Conservation (phyloP, 2,329 filamentous ascomycete species). For the Penicillium glabrum region DNA sequence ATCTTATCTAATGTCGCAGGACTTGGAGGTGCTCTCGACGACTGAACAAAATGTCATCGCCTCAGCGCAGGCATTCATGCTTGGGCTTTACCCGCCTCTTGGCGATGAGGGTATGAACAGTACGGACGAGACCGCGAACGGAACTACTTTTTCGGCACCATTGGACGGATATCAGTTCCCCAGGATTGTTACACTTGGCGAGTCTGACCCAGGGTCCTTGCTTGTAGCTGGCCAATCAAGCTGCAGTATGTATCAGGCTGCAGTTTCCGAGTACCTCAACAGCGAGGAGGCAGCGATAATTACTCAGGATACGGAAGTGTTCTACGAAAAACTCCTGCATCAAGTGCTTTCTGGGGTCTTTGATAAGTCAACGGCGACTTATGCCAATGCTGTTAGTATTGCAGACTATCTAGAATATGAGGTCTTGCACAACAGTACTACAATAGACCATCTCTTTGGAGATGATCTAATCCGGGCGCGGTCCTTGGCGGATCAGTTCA, state of each 20-base stretch:
- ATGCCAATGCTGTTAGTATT: conserved; percentile 54
- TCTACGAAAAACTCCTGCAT: conserved; percentile 50
- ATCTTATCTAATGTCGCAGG: conserved; percentile 44
- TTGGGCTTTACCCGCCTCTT: conserved; percentile 59
- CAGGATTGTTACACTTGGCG: conserved; percentile 45
- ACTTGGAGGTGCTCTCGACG: conserved; percentile 50
- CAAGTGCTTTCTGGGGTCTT: conserved; percentile 47
- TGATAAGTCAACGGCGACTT: conserved; percentile 42
- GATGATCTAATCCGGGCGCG: conserved; percentile 39
- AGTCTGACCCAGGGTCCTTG: conserved; percentile 52
- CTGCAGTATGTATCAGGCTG: conserved; percentile 19
- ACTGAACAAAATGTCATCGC: conserved; percentile 50
- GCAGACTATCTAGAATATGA: conserved; percentile 59
- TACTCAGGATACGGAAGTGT: conserved; percentile 34
- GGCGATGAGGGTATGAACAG: conserved; percentile 33
- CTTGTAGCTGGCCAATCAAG: conserved; percentile 49
- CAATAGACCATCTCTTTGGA: conserved; percentile 30
- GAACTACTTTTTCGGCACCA: conserved; percentile 47
- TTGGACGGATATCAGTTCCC: conserved; percentile 60
- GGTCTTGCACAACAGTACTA: conserved; percentile 51
- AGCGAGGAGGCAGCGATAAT: conserved; percentile 44
- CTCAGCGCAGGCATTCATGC: conserved; percentile 62
- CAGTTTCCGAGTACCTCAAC: conserved; percentile 40
- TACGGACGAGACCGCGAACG: conserved; percentile 49
- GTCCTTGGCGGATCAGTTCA: conserved; percentile 51